A percentile compares a stretch with the other conserved stretches of the same genome.
Evolutionary conservation across 2,329 filamentous ascomycete genomes (phyloP).

Genomic region (Phaeosphaeria sp.): DNA sequence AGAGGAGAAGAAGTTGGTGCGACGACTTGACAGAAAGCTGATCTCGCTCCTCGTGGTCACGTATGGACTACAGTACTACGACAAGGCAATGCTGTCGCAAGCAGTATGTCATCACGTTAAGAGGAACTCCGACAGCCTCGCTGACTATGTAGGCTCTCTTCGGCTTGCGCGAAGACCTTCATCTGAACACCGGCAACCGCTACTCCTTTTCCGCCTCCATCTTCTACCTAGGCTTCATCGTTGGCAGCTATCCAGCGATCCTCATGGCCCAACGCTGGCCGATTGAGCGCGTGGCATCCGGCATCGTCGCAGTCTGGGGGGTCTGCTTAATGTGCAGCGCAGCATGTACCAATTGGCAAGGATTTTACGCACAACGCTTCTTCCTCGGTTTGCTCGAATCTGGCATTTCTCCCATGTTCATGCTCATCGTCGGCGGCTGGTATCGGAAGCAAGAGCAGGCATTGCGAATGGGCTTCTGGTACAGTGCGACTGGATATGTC

Average conservation of each 20-base stretch:
- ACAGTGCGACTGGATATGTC: conserved; percentile 59
- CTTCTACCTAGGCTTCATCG: conserved; percentile 58
- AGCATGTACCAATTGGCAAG: conserved; percentile 59
- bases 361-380: conserved; percentile 59
- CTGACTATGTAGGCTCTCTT: conserved; percentile 41
- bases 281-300: conserved; percentile 55
- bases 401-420: conserved; percentile 61
- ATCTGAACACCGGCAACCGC: conserved; percentile 48
- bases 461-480: conserved; percentile 68
- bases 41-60: conserved; percentile 32
- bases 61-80: conserved; percentile 41
- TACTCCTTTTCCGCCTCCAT: conserved; percentile 55
- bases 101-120: conserved; percentile 46
- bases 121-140: background rate
- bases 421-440: conserved; percentile 63
- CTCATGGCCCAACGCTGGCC: conserved; percentile 55
- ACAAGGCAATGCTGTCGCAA: conserved; percentile 59
- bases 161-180: conserved; percentile 39
- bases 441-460: conserved; percentile 66
- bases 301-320: conserved; percentile 54
- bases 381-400: conserved; percentile 63
- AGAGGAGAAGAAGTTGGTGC: conserved; percentile 35
- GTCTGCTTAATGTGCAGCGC: conserved; percentile 55
- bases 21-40: conserved; percentile 32
- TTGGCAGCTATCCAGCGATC: conserved; percentile 56